phyloP scores from a whole-genome alignment of 495 filamentous ascomycete species.

The Lasiosphaeris hirsuta region DNA sequence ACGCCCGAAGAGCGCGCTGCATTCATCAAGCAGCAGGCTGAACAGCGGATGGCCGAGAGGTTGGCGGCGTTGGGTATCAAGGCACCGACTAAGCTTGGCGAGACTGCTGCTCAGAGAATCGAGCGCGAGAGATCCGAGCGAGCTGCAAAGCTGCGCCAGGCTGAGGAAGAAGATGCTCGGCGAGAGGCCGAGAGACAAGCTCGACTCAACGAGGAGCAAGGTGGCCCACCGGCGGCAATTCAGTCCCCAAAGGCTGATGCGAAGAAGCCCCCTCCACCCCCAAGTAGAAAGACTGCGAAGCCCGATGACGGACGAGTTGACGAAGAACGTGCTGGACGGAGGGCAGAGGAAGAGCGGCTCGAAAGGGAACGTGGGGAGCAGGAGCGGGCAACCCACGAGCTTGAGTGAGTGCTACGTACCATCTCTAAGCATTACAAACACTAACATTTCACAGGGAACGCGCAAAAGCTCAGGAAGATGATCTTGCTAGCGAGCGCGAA shows the following conservation, averaged over 20 bases:
- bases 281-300: slow-evolving; percentile 70
- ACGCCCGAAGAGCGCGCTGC: slow-evolving; percentile 91
- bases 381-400: slow-evolving; percentile 64
- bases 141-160: slow-evolving; percentile 78
- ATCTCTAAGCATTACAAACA: slow-evolving; percentile 15
- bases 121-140: slow-evolving; percentile 87
- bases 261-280: slow-evolving; percentile 85
- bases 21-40: slow-evolving; percentile 94
- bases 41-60: slow-evolving; percentile 96
- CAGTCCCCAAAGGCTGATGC: slow-evolving; percentile 48
- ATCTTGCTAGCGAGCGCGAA: slow-evolving; percentile 73
- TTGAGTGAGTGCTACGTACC: slow-evolving; percentile 68
- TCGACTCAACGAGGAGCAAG: slow-evolving; percentile 78
- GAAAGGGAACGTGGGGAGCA: slow-evolving; percentile 74
- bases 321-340: slow-evolving; percentile 51
- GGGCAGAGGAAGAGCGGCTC: slow-evolving; percentile 51
- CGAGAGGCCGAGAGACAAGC: slow-evolving; percentile 84
- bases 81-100: slow-evolving; percentile 64
- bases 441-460: slow-evolving; percentile 59
- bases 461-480: slow-evolving; percentile 70
- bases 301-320: slow-evolving; percentile 47
- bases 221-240: slow-evolving; percentile 54
- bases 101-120: slow-evolving; percentile 76
- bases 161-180: slow-evolving; percentile 92
- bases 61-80: slow-evolving; percentile 91